Conservation (phyloP, 257 asterid species). For the Solanum megistacrolobum region DNA sequence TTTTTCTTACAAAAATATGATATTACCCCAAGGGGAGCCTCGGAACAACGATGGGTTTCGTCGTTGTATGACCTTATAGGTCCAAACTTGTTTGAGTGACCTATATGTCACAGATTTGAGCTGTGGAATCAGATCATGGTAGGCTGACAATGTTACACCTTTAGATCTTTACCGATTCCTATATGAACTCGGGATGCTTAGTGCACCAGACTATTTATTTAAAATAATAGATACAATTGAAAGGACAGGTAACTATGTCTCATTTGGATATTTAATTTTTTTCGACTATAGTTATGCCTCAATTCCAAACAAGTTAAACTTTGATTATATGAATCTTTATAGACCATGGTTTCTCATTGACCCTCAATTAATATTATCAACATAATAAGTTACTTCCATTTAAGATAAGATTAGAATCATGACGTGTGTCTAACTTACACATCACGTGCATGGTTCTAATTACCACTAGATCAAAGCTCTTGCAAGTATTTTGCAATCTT, state of each 20-base stretch:
- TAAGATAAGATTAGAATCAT: neutral
- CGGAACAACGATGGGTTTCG: neutral
- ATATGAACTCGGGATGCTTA: neutral
- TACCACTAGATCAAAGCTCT: neutral
- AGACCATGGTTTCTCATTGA: neutral
- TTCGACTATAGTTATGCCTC: neutral
- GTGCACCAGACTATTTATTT: neutral
- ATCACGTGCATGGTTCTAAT: neutral
- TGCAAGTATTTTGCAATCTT: neutral
- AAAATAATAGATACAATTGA: rapidly evolving
- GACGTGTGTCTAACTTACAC: neutral
- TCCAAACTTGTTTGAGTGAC: neutral
- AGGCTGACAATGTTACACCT: neutral
- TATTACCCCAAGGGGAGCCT: neutral
- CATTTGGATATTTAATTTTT: neutral
- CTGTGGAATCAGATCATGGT: neutral
- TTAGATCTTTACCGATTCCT: neutral
- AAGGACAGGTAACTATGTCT: neutral
- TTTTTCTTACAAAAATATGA: neutral
- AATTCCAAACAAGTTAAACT: neutral
- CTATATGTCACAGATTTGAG: neutral
- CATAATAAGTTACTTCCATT: neutral
- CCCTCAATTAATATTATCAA: neutral
- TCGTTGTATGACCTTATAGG: neutral
- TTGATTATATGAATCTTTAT: neutral